Evolutionary conservation across 805 yeast species (phyloP), one percentile per base, ranked within the genome.

Genomic region (Metschnikowia gelsemii): DNA sequence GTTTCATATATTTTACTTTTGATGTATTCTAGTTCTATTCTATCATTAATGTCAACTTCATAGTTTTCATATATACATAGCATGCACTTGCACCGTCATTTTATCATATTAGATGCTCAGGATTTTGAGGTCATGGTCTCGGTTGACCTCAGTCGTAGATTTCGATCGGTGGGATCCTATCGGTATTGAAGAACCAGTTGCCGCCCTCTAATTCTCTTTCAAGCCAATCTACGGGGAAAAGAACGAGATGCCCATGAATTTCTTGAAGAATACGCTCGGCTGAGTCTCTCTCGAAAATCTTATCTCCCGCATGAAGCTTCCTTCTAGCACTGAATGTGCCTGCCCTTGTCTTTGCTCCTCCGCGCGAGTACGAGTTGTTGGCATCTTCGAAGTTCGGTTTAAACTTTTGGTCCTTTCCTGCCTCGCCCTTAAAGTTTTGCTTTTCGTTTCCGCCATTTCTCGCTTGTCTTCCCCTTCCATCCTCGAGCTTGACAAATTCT

Each of bases 171-270:
- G 98, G 96, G 20, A 93, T 70, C 56, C 96, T 80, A 58, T 93
- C 99, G 36, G 95, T 82, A 54, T 84, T 87, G 69, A 87, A 90
- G 61, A 89, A 90, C 98, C 98, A 91, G 58, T 95, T 93, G 8
- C 87, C 91, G 5, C 87, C 79, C 43, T 90, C 96, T 22, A 89
- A 78, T 63, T 93, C 99, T 44, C 81, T 76, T 53, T 77, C 70
- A 31, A 93, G 72, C 99, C 99, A 93, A 46, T 88, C 88, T 0
- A 86, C 74, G 0, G 99, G 98, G 70, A 90, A 91, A n/a, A 84
- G 60, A 5, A 93, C 97, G 51, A 93, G 64, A 57, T 93, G 85
- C 2, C 99, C 99, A 38, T 82, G 85, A 14, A 91, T 70, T 43
- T 87, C 82, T 35, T 72, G 68, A 47, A 93, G 66, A 25, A 89